Evolutionary conservation across 108 stramenopile genomes (phyloP), one percentile per base, ranked within the genome.

Genomic region (Pseudonitzschia delicatissima): DNA sequence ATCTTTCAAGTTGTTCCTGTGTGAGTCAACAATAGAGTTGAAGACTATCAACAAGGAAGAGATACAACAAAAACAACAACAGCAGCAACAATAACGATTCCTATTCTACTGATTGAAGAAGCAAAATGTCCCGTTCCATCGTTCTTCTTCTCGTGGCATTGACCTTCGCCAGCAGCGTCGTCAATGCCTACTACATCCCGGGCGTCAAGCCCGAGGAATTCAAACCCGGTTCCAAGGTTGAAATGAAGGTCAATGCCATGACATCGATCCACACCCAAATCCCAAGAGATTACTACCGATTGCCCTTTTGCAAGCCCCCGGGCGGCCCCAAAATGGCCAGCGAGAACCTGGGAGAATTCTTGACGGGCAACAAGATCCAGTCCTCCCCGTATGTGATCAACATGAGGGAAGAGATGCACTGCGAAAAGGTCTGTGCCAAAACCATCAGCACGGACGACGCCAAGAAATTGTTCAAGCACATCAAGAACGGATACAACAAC

Each of bases 311-410:
- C 80, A 66, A 69, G 25, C 97, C 99, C 23, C 64, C 73, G 26
- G 92, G 86, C 6, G 95, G 95, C n/a, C 86, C 90, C 25, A 83
- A 85, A 53, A 90, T 90, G 90, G 88, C 88, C 4, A 82, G 83
- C 18, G 91, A 89, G 71, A 92, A 89, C 64, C 80, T 98, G 45
- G 94, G 95, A 45, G 87, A 91, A 83, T 95, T 95, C 77, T 61
- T 99, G 39, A 95, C 94, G 1, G 99, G 99, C 9, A 95, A 98
- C 70, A 93, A 96, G 55, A 96, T 99, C 63, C 96, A 99, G 64
- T 95, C 78, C 69, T 96, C 96, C n/a, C 84, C 97, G 42, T 99
- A 94, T 72, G 72, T 76, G 53, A 77, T 95, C 60, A 82, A 87
- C 82, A 96, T 95, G 94, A 78, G 94, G 58, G 80, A 79, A 40